Base-by-base conservation (phyloP, 768 basidiomycete genomes). In the Auricularia heimuer region DNA sequence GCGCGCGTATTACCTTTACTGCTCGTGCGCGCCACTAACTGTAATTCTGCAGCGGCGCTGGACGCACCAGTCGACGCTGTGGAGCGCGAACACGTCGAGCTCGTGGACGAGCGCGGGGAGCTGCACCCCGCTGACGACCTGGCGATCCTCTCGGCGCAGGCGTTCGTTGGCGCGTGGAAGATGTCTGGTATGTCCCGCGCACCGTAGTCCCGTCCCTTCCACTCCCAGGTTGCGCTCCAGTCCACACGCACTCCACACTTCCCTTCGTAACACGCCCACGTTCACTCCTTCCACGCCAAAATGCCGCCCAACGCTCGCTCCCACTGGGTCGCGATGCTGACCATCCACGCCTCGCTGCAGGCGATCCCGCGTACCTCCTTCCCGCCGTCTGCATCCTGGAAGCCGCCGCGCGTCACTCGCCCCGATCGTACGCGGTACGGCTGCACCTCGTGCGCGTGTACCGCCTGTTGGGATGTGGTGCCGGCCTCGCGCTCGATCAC, bases 121-220 rank as follows among this genome's bases (percentile, higher is more conserved):
- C 78, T 94, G 35, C 94, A 96, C 71, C 90, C 88, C 18, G 89
- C 85, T 1, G 94, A 97, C 69, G 94, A 95, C 70, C 81, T 96
- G 37, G 86, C 82, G 24, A 79, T 95, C 34, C 77, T 97, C 21
- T 85, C 88, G 4, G 87, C 81, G 2, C 88, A 88, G 69, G 82
- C 82, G 2, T 80, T 85, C 63, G 81, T 93, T 54, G 84, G 77
- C 71, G 72, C 85, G 4, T 61, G 54, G 29, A 60, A 29, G 56
- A n/a, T 92, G 89, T 87, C 78, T 74, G 51, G 72, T 85, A 1
- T 42, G 54, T 29, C 29, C 29, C 2, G 2, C 29, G 29, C 29
- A 3, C 18, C 1, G 11, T 18, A 0, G 0, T 18, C 6, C 21
- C 21, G 1, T 16, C 47, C 18, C 47, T 16, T 51, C 21, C 1